Evolutionary conservation across 2,329 filamentous ascomycete genomes (phyloP).

Genomic region (Fusarium robinianum): DNA sequence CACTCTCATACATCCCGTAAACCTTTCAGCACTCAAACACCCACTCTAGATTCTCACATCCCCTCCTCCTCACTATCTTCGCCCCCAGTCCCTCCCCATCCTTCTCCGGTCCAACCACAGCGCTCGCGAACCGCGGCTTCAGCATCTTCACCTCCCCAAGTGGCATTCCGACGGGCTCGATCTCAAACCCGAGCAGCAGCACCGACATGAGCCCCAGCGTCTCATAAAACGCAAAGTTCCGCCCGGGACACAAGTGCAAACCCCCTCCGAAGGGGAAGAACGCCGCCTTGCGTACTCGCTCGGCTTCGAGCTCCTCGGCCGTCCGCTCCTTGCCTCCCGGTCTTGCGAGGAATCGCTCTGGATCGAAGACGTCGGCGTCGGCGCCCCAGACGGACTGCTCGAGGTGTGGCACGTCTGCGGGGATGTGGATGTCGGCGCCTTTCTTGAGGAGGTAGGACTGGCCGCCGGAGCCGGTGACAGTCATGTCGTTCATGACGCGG

Average conservation of each 20-base stretch:
- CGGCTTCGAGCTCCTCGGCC: conserved; percentile 5
- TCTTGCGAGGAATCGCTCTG: conserved; percentile 30
- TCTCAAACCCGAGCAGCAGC: conserved; percentile 40
- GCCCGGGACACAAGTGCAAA: conserved; percentile 41
- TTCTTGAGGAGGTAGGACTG: conserved; percentile 38
- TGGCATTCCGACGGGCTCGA: conserved; percentile 24
- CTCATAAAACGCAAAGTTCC: conserved; percentile 42
- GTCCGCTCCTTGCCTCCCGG: conserved; percentile 1
- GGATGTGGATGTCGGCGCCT: conserved; percentile 37
- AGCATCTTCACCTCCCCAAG: conserved; percentile 28
- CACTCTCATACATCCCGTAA: no score
- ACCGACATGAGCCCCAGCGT: conserved; percentile 38
- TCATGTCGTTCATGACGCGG: conserved; percentile 47
- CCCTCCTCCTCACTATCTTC: conserved; percentile 12
- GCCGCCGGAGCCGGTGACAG: conserved; percentile 36
- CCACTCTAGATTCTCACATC: conserved; percentile 28
- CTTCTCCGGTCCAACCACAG: conserved; percentile 23
- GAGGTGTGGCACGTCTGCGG: conserved; percentile 33
- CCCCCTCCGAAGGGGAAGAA: conserved; percentile 43
- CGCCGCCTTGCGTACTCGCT: conserved; percentile 28
- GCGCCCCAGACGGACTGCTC: conserved; percentile 31
- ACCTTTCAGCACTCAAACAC: conserved; percentile 29
- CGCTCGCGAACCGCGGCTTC: conserved; percentile 22
- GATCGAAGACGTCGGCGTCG: conserved; percentile 27
- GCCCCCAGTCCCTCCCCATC: conserved; percentile 26